Evolutionary conservation across 2,329 filamentous ascomycete species (phyloP).

Genomic region (Gliomastix tumulicola): DNA sequence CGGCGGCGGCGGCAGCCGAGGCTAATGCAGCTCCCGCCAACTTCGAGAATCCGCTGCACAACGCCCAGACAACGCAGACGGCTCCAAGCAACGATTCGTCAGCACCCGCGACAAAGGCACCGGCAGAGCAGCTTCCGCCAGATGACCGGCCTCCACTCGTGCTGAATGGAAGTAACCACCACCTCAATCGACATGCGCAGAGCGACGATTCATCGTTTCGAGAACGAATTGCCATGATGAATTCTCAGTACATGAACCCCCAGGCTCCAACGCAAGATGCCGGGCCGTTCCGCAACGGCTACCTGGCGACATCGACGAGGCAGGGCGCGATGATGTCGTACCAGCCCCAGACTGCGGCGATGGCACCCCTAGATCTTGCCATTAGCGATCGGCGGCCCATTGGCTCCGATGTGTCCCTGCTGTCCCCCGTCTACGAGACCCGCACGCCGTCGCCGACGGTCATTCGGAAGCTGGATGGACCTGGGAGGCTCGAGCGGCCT

Average conservation of each 20-base stretch:
- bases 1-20: conserved; percentile 12
- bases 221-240: conserved; percentile 33
- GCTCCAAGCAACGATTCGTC: no score
- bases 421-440: conserved; percentile 70
- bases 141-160: conserved; percentile 20
- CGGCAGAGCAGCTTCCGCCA: conserved; percentile 7
- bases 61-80: no score
- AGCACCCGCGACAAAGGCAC: no score
- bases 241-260: conserved; percentile 17
- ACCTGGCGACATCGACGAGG: conserved; percentile 22
- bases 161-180: conserved; percentile 23
- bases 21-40: no score
- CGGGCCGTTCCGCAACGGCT: conserved; percentile 15
- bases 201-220: conserved; percentile 31
- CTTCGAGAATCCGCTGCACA: no score
- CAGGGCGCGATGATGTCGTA: conserved; percentile 28
- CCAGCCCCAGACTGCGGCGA: conserved; percentile 38
- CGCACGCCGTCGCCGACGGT: conserved; percentile 64
- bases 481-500: no score
- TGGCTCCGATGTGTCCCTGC: conserved; percentile 35
- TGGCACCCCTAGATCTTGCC: conserved; percentile 50
- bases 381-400: conserved; percentile 31
- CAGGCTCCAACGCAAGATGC: conserved; percentile 21
- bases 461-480: conserved; percentile 43
- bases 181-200: conserved; percentile 6